Conservation (phyloP, 176 grass and related monocot genomes). For the Oryza longistaminata region DNA sequence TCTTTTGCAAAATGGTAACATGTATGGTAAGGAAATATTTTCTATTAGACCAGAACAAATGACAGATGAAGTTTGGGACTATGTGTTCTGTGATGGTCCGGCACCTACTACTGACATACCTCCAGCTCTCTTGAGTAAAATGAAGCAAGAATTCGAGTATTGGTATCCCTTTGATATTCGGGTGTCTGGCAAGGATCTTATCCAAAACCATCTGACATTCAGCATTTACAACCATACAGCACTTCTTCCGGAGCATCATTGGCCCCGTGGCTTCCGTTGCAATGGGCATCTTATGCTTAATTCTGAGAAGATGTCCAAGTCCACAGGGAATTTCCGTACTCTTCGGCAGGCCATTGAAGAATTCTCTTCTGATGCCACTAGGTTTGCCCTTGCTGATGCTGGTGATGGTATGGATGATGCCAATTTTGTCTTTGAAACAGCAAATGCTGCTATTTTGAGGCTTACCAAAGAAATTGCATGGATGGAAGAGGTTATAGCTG, state of each 20-base stretch:
- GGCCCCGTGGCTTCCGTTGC: slow-evolving; percentile 77
- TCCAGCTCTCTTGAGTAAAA: slow-evolving; percentile 51
- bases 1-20: slow-evolving; percentile 63
- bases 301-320: slow-evolving; percentile 89
- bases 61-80: slow-evolving; percentile 82
- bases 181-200: slow-evolving; percentile 83
- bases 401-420: slow-evolving; percentile 91
- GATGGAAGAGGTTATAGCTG: slow-evolving; percentile 79
- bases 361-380: slow-evolving; percentile 79
- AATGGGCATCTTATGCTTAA: slow-evolving; percentile 94
- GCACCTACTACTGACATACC: slow-evolving; percentile 53
- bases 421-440: slow-evolving; percentile 85
- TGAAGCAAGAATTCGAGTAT: slow-evolving; percentile 82
- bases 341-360: slow-evolving; percentile 63
- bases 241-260: slow-evolving; percentile 63
- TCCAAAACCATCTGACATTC: slow-evolving; percentile 82
- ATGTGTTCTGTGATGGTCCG: slow-evolving; percentile 59
- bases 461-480: slow-evolving; percentile 79
- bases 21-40: slow-evolving; percentile 63
- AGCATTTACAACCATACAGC: slow-evolving; percentile 79
- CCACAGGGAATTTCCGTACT: slow-evolving; percentile 81
- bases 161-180: slow-evolving; percentile 90
- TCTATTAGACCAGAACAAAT: slow-evolving; percentile 57
- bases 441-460: slow-evolving; percentile 81
- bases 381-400: slow-evolving; percentile 84